Base-by-base conservation (phyloP, 306 rosid species). In the Trichosanthes cucumerina region DNA sequence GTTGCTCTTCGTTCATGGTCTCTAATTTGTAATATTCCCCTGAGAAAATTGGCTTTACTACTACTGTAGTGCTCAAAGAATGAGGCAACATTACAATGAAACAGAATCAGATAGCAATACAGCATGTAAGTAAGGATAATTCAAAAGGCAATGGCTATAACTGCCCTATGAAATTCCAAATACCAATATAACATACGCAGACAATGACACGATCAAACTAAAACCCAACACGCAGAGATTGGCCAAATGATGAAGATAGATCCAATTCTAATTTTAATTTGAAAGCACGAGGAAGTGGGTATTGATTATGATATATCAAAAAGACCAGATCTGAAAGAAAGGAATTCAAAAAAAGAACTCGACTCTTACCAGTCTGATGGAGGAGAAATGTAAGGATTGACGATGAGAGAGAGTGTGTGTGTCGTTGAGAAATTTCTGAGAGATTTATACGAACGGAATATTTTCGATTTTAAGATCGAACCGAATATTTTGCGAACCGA, bases 1-100 rank as follows among this genome's bases (percentile, higher is more conserved):
- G 76, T 79, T 92, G 98, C 34, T 79, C 82, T 74, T 87, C 86
- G 33, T 89, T 86, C 98, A 95, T 94, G 76, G 79, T 76, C 31
- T 46, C 26, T 12, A 69, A 21, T 69, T 23, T 21, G 54, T 41
- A 69, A 44, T 23, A 43, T 19, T 23, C n/a, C n/a, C 24, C 54
- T 21, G 11, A 12, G 19, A 13, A 44, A 46, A 44, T 24, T 70
- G 52, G 56, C 76, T 24, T 43, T 14, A 47, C 23, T 69, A 4
- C 53, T 24, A 1, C 18, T 21, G 31, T 14, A 12, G 38, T 15
- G 47, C 59, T 47, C 77, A 28, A 43, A 47, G 59, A 44, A 23
- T 46, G 21, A 68, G 9, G 19, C 50, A 68, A 41, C 56, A 21
- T 13, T 24, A 44, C 38, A 71, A 46, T 6, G 57, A 2, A 71